Evolutionary conservation across 805 yeast genomes (phyloP).

Genomic region (Schwanniomyces sp.): DNA sequence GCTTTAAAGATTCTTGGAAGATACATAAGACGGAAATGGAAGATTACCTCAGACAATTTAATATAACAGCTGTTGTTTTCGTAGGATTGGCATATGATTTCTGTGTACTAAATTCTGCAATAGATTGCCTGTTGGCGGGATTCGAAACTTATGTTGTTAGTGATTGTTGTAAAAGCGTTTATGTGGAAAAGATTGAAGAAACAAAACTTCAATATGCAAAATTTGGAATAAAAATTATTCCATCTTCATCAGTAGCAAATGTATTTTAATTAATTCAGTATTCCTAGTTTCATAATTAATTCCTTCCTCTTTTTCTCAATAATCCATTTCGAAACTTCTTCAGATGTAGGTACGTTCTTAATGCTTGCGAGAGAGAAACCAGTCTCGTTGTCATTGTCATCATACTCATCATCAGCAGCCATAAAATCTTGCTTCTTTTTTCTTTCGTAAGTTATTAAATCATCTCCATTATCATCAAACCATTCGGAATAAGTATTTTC

Average conservation of each 20-base stretch:
- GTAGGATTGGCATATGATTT: slow-evolving; percentile 87
- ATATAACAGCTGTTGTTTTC: slow-evolving; percentile 60
- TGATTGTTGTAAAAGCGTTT: slow-evolving; percentile 58
- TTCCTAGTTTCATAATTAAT: slow-evolving; percentile 25
- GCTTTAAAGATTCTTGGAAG: slow-evolving; percentile 80
- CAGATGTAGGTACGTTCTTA: slow-evolving; percentile 26
- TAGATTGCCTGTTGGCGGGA: slow-evolving; percentile 63
- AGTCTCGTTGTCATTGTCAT: slow-evolving; percentile 19
- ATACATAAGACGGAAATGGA: slow-evolving; percentile 67
- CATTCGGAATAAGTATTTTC: slow-evolving; percentile 1
- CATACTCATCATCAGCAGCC: slow-evolving; percentile 3
- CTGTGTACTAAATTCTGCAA: slow-evolving; percentile 79
- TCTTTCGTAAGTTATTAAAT: slow-evolving; percentile 27
- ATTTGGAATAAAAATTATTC: slow-evolving; percentile 33
- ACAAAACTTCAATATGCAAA: slow-evolving; percentile 32
- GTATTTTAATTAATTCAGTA: neutral
- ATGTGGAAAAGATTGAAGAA: slow-evolving; percentile 35
- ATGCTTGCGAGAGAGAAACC: neutral
- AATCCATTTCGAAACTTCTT: slow-evolving; percentile 46
- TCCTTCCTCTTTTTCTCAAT: slow-evolving; percentile 46
- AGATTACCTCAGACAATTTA: slow-evolving; percentile 41
- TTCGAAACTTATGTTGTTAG: slow-evolving; percentile 62
- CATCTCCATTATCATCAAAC: slow-evolving; percentile 9
- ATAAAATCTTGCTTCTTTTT: slow-evolving; percentile 19
- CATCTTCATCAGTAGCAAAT: neutral